Conservation (phyloP, 2,329 filamentous ascomycete genomes). For the Fonsecaea pugnacius region DNA sequence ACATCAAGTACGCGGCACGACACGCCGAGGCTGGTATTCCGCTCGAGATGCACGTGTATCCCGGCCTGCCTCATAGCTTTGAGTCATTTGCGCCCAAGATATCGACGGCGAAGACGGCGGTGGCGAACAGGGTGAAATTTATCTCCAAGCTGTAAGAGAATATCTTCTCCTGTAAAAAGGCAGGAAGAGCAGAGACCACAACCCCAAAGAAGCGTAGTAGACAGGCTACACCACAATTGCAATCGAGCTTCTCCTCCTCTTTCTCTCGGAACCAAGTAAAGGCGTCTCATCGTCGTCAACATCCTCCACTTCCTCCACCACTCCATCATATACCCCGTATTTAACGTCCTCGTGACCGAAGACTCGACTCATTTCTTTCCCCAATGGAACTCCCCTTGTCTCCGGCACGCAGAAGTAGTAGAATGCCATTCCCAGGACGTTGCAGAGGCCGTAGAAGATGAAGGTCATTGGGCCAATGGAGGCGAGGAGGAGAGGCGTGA, state of each 20-base stretch:
- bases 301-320: background rate
- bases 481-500: slow-evolving; percentile 30
- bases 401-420: slow-evolving; percentile 27
- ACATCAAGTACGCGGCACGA: slow-evolving; percentile 48
- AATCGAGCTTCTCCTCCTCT: slow-evolving; percentile 11
- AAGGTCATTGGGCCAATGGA: slow-evolving; percentile 28
- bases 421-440: slow-evolving; percentile 17
- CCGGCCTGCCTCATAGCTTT: slow-evolving; percentile 49
- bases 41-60: slow-evolving; percentile 52
- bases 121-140: slow-evolving; percentile 32
- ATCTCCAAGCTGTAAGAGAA: slow-evolving; percentile 11
- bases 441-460: slow-evolving; percentile 23
- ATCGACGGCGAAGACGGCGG: slow-evolving; percentile 28
- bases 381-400: slow-evolving; percentile 26
- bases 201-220: background rate
- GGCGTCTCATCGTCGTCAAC: background rate
- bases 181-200: background rate
- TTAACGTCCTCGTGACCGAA: slow-evolving; percentile 22
- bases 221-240: slow-evolving; percentile 2
- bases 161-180: no score
- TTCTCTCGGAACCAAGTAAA: slow-evolving; percentile 3
- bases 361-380: slow-evolving; percentile 19
- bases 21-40: slow-evolving; percentile 47
- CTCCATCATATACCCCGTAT: slow-evolving; percentile 2
- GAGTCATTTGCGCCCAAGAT: slow-evolving; percentile 41